phyloP scores from a whole-genome alignment of 495 filamentous ascomycete species.

The Aspergillus conjunctus region DNA sequence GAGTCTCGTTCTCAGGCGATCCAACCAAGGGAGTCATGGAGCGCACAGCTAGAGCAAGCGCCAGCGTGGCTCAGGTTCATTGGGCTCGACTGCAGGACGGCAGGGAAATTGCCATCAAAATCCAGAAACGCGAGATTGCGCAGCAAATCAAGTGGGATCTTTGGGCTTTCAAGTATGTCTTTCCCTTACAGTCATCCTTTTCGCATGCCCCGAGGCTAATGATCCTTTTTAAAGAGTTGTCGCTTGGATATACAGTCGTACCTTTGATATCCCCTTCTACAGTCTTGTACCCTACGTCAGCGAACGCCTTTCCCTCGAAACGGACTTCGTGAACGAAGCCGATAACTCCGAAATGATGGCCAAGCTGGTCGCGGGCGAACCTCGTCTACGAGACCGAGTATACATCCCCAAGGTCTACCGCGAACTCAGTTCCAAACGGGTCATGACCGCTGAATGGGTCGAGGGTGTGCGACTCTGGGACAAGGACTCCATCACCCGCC shows the following conservation, averaged over 20 bases:
- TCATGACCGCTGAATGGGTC: constrained; percentile 97
- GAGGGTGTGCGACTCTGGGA: constrained; percentile 93
- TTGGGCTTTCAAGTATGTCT: constrained; percentile 84
- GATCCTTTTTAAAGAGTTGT: constrained; percentile 59
- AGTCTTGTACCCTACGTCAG: constrained; percentile 85
- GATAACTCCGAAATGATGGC: constrained; percentile 85
- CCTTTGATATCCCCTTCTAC: constrained; percentile 89
- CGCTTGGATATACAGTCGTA: constrained; percentile 70
- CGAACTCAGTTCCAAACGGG: constrained; percentile 77
- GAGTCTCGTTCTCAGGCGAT: constrained; percentile 73
- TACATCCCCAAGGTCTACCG: constrained; percentile 85
- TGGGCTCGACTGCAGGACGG: constrained; percentile 86
- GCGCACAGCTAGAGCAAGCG: constrained; percentile 79
- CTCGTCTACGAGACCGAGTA: constrained; percentile 73
- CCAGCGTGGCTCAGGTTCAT: constrained; percentile 94
- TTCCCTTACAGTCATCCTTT: not conserved
- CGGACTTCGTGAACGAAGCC: constrained; percentile 91
- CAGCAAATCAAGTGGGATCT: constrained; percentile 90
- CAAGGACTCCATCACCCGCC: constrained; percentile 69
- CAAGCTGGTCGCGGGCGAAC: constrained; percentile 71
- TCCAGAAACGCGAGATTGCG: constrained; percentile 93
- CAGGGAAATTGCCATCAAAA: constrained; percentile 88
- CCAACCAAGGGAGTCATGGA: constrained; percentile 81
- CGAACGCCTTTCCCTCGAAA: constrained; percentile 85
- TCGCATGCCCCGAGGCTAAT: constrained; percentile 2